Evolutionary conservation across 2,329 filamentous ascomycete genomes (phyloP), one percentile per base, ranked within the genome.

Genomic region (Leptosphaerulina australis): DNA sequence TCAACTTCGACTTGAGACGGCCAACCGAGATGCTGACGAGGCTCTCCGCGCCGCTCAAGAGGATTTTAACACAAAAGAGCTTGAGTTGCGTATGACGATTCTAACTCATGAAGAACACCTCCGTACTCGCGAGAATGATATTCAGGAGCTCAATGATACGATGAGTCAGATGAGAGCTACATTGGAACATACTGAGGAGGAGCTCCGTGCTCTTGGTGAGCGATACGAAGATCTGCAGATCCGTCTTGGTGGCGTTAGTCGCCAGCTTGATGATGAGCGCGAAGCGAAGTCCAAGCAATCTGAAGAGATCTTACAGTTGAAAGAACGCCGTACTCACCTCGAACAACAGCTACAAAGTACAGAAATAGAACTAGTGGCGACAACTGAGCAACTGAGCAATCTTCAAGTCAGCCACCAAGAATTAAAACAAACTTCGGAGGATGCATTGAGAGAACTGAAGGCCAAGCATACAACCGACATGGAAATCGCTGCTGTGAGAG

Each of bases 1-100:
- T 3, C 64, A 70, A n/a, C 50, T 55, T 6, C 64, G 76, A n/a
- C 62, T 79, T n/a, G 66, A 71, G 10, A 58, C 72, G 3, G 70
- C 73, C 10, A 70, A 66, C 3, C 56, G 52, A 14, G 54, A 67
- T 17, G 73, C 70, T 3, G 63, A 72, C 7, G 64, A 73, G 9
- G 49, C 57, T 11, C 35, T 70, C 5, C 40, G 37, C 12, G 45
- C 57, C 26, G 45, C 61, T 59, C 38, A 61, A n/a, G 60, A 69
- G 34, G 50, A 51, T 0, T 61, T 58, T 33, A 53, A 59, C n/a
- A 37, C 38, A 7, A 66, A 66, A 49, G 76, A 83, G 34, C 55
- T 81, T 3, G 58, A 63, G 24, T 35, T 69, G 11, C 66, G 48
- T 22, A 67, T 68, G 3, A 60, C 49, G 1, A 55, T 64, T 12